A percentile compares a stretch with the other conserved stretches of the same genome.
phyloP scores from a whole-genome alignment of 106 monocot genomes.

The Ottelia alismoides region DNA sequence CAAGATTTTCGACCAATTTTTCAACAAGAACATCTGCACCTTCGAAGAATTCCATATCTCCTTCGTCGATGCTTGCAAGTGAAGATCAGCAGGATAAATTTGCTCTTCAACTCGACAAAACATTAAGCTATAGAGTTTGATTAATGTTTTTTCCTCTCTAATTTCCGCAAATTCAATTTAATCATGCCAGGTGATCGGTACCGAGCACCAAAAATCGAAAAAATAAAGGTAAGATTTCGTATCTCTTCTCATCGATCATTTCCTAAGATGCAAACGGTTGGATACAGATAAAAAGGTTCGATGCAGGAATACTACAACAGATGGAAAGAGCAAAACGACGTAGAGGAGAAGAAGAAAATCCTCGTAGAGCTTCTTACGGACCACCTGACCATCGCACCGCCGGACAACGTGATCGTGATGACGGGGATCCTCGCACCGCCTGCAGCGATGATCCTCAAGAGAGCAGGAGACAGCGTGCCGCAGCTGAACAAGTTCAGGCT shows the following conservation, averaged over 20 bases:
- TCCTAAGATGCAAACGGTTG: neutral
- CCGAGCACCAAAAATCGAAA: neutral
- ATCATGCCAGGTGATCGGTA: constrained; percentile 9
- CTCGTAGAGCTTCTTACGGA: constrained; percentile 12
- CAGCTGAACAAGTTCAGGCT: too few relatives aligned
- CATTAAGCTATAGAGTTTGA: neutral
- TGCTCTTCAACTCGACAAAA: neutral
- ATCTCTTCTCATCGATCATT: neutral
- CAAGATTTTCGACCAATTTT: constrained; percentile 22
- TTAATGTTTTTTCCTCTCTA: neutral
- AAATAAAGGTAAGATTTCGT: constrained; percentile 8
- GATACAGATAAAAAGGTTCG: neutral
- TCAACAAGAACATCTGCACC: constrained; percentile 6
- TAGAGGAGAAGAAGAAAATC: constrained; percentile 1
- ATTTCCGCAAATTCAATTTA: constrained; percentile 12
- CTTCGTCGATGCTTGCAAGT: constrained; percentile 14
- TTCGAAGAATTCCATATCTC: constrained; percentile 12
- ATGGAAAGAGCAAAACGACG: neutral
- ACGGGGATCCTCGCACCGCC: constrained; percentile 47
- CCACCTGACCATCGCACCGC: neutral
- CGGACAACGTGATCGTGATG: constrained; percentile 15
- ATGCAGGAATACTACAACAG: constrained; percentile 11
- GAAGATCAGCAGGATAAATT: neutral
- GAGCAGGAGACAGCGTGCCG: constrained; percentile 28
- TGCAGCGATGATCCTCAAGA: constrained; percentile 53